Conservation (phyloP, 148 eudicot genomes). For the Diospyros kaki region DNA sequence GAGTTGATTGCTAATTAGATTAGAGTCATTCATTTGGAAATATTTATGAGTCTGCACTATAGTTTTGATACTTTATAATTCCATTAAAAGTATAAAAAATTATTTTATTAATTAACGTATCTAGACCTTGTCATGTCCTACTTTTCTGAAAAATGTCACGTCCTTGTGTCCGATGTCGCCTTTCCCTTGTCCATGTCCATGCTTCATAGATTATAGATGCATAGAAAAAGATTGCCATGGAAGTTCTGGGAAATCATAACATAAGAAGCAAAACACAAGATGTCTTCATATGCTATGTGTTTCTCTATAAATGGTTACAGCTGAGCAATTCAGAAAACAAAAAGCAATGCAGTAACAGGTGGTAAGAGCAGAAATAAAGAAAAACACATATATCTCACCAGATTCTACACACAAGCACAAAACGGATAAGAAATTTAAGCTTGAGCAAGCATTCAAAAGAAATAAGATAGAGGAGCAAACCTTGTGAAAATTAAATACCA, state of each 20-base stretch:
- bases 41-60: too few species aligned
- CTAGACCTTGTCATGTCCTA: too few species aligned
- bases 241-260: background rate
- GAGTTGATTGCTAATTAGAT: too few species aligned
- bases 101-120: too few species aligned
- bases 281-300: background rate
- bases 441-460: background rate
- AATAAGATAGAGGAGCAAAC: constrained; percentile 19
- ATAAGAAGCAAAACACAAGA: background rate
- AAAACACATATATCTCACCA: background rate
- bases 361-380: background rate
- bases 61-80: too few species aligned
- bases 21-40: too few species aligned
- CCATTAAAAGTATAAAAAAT: too few species aligned
- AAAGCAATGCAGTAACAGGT: background rate
- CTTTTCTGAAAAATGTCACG: too few species aligned
- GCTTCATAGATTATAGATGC: too few species aligned
- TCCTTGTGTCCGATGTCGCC: too few species aligned
- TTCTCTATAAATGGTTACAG: background rate
- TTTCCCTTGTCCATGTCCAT: too few species aligned
- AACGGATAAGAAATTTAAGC: too few species aligned
- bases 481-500: constrained; percentile 90
- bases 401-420: background rate
- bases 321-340: background rate
- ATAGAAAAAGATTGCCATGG: background rate